Evolutionary conservation across 192 early-diverging fungal genomes (phyloP).

Genomic region (Backusella mclennaniae): DNA sequence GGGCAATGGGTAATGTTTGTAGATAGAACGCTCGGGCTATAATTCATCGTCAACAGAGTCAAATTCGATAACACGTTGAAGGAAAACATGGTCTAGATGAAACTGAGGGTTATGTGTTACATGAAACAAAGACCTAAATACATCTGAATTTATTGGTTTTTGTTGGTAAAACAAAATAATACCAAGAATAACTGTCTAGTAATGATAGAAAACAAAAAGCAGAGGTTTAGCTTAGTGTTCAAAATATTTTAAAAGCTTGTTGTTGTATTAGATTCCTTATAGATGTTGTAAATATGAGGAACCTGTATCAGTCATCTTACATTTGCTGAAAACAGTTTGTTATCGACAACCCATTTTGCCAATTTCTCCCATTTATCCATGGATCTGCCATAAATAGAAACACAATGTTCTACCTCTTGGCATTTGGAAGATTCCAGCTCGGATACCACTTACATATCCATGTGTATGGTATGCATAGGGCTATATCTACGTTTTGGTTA

Average conservation of each 20-base stretch:
- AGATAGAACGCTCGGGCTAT: constrained; percentile 78
- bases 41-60: constrained; percentile 96
- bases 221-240: neutral
- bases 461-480: neutral
- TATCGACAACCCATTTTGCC: constrained; percentile 87
- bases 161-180: neutral
- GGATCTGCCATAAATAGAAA: constrained; percentile 91
- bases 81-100: constrained; percentile 91
- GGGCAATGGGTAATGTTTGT: constrained; percentile 77
- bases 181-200: neutral
- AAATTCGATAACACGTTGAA: constrained; percentile 93
- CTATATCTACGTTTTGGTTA: neutral
- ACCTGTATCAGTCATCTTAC: constrained; percentile 94
- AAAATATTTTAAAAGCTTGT: constrained; percentile 70
- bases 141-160: constrained; percentile 42
- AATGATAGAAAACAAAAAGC: neutral
- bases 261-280: constrained; percentile 62
- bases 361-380: constrained; percentile 90
- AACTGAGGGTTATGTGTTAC: constrained; percentile 78
- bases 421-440: constrained; percentile 93
- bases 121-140: constrained; percentile 89
- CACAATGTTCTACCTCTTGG: constrained; percentile 90
- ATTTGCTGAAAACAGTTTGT: constrained; percentile 87
- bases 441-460: constrained; percentile 62
- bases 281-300: constrained; percentile 88